Evolutionary conservation across 345 rosid species (phyloP), one percentile per base, ranked within the genome.

Genomic region (Jatropha curcas): DNA sequence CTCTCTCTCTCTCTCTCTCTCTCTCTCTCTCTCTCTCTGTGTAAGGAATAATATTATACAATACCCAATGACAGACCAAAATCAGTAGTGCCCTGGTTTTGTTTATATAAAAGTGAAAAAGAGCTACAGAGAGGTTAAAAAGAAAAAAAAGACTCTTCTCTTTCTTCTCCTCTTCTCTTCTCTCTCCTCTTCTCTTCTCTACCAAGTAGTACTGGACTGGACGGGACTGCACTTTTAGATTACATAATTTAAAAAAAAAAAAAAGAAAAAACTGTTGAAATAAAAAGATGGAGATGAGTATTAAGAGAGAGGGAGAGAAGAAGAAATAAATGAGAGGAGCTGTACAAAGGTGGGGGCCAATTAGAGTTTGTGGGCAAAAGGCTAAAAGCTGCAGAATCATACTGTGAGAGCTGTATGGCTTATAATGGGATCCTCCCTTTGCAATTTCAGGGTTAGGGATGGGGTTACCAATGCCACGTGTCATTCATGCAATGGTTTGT

Each of bases 351-450:
- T 9, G 8, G 45, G 8, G 45, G 68, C 86, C 87, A 68, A 45
- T 71, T 86, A 87, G 92, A 88, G 89, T 74, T 85, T 82, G 78
- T 67, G 82, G 77, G 86, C 82, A 87, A 82, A 85, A 84, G 80
- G 72, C 82, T 81, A 83, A 86, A 88, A 81, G 83, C 87, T 88
- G 87, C 87, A 86, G 82, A 70, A 45, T 81, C 76, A 64, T 37
- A 41, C 74, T 74, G 78, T 63, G 57, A 71, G 81, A 24, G 28
- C 17, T 77, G 88, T 81, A 77, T 79, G 88, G 67, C 84, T 79
- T 77, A 76, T 75, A 78, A 76, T 74, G 82, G 84, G 68, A 67
- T 22, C 34, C 45, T 73, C 62, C 74, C 56, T 57, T 22, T 48
- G 60, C 12, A 34, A 30, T 41, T 59, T 51, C 50, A 30, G 43